phyloP scores from a whole-genome alignment of 768 basidiomycete genomes.

The Tephrocybe sp. region DNA sequence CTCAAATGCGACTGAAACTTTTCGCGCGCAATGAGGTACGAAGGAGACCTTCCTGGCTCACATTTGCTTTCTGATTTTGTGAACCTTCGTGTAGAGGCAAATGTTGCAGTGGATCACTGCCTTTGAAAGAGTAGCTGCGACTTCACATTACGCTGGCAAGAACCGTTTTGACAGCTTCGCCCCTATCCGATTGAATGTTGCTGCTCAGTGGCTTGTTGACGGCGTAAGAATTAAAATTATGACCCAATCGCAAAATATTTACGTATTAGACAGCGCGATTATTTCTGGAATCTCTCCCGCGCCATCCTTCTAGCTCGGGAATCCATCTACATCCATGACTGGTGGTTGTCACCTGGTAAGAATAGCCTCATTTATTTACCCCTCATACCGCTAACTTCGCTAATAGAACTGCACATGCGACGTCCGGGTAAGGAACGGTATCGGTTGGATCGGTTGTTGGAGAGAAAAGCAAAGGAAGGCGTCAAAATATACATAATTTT shows the following conservation, averaged over 20 bases:
- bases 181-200: conserved; percentile 88
- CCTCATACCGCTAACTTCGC: not conserved
- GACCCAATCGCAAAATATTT: not conserved
- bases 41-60: not conserved
- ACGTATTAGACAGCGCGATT: conserved; percentile 73
- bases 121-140: conserved; percentile 74
- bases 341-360: conserved; percentile 93
- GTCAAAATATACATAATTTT: conserved; percentile 96
- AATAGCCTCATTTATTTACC: not conserved
- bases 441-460: conserved; percentile 81
- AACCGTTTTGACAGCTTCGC: conserved; percentile 96
- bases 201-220: conserved; percentile 98
- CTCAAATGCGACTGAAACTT: conserved; percentile 86
- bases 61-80: conserved; percentile 5
- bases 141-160: conserved; percentile 73
- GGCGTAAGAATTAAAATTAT: conserved; percentile 56
- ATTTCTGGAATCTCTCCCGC: conserved; percentile 95
- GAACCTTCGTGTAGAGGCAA: conserved; percentile 60
- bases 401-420: conserved; percentile 77
- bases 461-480: conserved; percentile 91
- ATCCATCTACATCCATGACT: conserved; percentile 93
- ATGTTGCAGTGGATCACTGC: conserved; percentile 98
- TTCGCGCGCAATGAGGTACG: conserved; percentile 84
- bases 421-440: conserved; percentile 85
- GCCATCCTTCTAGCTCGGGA: conserved; percentile 89